Percentiles rank a stretch among this genome's conserved stretches.
Conservation (phyloP, 2,329 filamentous ascomycete species). For the Cordyceps pruinosa region DNA sequence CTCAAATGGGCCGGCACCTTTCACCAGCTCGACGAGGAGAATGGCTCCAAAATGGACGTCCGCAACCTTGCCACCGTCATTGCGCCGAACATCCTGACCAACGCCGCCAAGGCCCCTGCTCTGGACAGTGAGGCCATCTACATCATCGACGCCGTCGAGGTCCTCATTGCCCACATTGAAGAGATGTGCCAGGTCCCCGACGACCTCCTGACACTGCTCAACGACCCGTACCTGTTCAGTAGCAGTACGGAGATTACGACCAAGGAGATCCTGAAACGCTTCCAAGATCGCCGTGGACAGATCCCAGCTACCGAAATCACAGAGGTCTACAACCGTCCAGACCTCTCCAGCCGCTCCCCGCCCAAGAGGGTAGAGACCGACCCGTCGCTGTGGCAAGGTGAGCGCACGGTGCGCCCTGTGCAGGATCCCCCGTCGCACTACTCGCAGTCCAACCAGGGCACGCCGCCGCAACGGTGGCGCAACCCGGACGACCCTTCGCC, state of each 20-base stretch:
- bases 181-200: constrained; percentile 96
- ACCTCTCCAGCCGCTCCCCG: constrained; percentile 48
- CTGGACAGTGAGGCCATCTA: constrained; percentile 85
- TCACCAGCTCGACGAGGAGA: constrained; percentile 93
- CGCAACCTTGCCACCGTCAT: constrained; percentile 97
- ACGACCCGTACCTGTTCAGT: constrained; percentile 75
- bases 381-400: constrained; percentile 73
- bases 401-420: constrained; percentile 75
- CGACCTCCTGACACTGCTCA: constrained; percentile 78
- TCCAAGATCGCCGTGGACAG: constrained; percentile 65
- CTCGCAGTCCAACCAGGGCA: constrained; percentile 33
- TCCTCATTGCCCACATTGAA: constrained; percentile 87
- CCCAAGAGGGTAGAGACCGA: constrained; percentile 76
- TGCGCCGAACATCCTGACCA: constrained; percentile 87
- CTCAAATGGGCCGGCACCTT: constrained; percentile 97
- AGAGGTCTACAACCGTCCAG: constrained; percentile 50
- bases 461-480: constrained; percentile 43
- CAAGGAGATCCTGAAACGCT: constrained; percentile 93
- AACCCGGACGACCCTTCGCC: constrained; percentile 40
- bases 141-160: constrained; percentile 87
- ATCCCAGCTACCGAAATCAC: constrained; percentile 55
- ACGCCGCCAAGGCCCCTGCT: constrained; percentile 54
- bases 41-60: constrained; percentile 97
- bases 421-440: constrained; percentile 35
- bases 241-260: constrained; percentile 82